phyloP scores from a whole-genome alignment of 176 grass and related monocot genomes.

The Echinochloa phyllopogon region DNA sequence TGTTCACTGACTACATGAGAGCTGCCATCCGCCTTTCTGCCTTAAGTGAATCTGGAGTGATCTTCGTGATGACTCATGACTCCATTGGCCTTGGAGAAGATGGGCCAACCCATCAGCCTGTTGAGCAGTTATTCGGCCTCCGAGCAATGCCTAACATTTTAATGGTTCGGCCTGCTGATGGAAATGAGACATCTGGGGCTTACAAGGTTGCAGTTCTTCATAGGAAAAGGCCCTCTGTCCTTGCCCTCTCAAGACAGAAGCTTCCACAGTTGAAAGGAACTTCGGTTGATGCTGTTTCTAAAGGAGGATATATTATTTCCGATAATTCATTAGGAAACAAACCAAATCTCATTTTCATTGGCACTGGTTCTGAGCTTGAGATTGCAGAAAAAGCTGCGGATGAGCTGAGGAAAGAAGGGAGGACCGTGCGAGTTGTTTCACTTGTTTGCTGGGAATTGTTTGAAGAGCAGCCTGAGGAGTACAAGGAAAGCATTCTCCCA shows the following conservation, averaged over 20 bases:
- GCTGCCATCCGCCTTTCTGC: slow-evolving; percentile 65
- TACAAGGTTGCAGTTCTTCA: slow-evolving; percentile 55
- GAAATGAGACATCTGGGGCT: slow-evolving; percentile 60
- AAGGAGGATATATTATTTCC: slow-evolving; percentile 62
- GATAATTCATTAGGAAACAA: slow-evolving; percentile 53
- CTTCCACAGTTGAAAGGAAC: slow-evolving; percentile 53
- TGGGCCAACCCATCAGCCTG: slow-evolving; percentile 65
- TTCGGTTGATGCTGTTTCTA: slow-evolving; percentile 42
- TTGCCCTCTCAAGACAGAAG: slow-evolving; percentile 63
- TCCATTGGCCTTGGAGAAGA: slow-evolving; percentile 71
- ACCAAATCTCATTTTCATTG: slow-evolving; percentile 58
- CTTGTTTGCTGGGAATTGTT: slow-evolving; percentile 70
- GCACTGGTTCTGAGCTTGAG: slow-evolving; percentile 65
- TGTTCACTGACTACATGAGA: slow-evolving; percentile 75
- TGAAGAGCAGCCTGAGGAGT: slow-evolving; percentile 58
- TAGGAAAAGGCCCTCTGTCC: slow-evolving; percentile 51
- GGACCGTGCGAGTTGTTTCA: slow-evolving; percentile 55
- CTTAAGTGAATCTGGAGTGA: slow-evolving; percentile 52
- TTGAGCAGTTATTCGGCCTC: slow-evolving; percentile 62
- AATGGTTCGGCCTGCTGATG: slow-evolving; percentile 64
- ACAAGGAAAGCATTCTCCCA: slow-evolving; percentile 56
- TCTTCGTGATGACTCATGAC: slow-evolving; percentile 74
- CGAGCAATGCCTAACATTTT: slow-evolving; percentile 67
- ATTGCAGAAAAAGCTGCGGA: slow-evolving; percentile 53
- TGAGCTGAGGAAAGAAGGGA: slow-evolving; percentile 48